Percentiles rank a stretch among this genome's conserved stretches.
Conservation (phyloP, 179 eudicot species). For the Nepenthes alata region DNA sequence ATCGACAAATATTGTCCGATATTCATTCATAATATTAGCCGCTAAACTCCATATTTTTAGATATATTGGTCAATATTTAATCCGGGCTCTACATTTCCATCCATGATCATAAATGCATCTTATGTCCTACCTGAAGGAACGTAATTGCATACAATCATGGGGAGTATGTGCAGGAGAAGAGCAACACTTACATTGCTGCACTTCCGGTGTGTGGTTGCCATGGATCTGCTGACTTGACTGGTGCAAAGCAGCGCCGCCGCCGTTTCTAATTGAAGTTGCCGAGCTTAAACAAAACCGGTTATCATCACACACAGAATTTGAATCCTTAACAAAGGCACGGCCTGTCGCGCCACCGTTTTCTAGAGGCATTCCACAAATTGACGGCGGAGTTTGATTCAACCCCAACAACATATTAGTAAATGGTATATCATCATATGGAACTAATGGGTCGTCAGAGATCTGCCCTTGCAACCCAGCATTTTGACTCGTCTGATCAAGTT, state of each 20-base stretch:
- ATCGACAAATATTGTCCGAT: no score
- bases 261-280: neutral
- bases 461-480: neutral
- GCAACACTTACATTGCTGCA: conserved; percentile 11
- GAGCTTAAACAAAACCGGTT: neutral
- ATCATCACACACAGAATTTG: conserved; percentile 7
- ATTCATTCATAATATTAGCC: no score
- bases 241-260: conserved; percentile 1
- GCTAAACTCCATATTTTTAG: no score
- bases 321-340: conserved; percentile 3
- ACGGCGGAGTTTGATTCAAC: conserved; percentile 1
- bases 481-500: conserved; percentile 4
- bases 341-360: conserved; percentile 1
- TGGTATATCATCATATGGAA: conserved; percentile 9
- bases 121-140: no score
- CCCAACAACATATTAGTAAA: conserved; percentile 17
- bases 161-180: neutral
- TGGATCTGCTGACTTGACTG: neutral
- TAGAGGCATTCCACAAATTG: neutral
- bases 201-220: conserved; percentile 2
- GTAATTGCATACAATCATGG: no score
- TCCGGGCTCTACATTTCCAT: no score
- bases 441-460: neutral
- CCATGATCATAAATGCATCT: no score
- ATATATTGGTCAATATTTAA: no score